Percentiles rank a stretch among this genome's conserved stretches.
Conservation (phyloP, 2,329 filamentous ascomycete species). For the Colletotrichum coccodes region DNA sequence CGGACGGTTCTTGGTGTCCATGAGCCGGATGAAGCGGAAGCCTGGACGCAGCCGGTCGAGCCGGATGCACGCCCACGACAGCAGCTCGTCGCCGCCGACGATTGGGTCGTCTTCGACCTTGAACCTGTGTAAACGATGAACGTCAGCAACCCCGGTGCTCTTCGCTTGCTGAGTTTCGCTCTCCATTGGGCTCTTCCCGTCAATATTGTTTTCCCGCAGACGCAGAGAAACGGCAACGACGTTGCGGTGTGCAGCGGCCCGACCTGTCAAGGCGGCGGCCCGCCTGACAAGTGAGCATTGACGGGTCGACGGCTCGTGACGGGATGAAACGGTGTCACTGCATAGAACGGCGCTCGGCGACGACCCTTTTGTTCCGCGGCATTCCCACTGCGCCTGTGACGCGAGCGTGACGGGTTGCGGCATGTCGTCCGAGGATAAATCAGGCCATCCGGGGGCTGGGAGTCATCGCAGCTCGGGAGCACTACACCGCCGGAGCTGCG, state of each 20-base stretch:
- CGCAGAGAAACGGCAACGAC: background rate
- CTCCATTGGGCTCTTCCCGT: background rate
- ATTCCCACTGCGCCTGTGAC: background rate
- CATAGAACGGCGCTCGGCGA: background rate
- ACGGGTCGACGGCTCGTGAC: slow-evolving; percentile 2
- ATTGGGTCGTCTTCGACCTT: slow-evolving; percentile 62
- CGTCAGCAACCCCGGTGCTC: slow-evolving; percentile 34
- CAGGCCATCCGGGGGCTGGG: slow-evolving; percentile 13
- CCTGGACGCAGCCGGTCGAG: slow-evolving; percentile 66
- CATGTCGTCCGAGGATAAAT: slow-evolving; percentile 7
- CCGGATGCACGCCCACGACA: slow-evolving; percentile 69
- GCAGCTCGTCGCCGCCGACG: slow-evolving; percentile 49
- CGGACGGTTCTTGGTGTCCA: slow-evolving; percentile 55
- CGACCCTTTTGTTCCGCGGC: slow-evolving; percentile 2
- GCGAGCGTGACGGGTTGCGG: slow-evolving; percentile 4
- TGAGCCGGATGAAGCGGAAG: slow-evolving; percentile 64
- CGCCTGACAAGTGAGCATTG: slow-evolving; percentile 10
- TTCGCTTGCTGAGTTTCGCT: no score
- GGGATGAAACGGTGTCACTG: slow-evolving; percentile 3
- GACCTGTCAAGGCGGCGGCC: slow-evolving; percentile 29
- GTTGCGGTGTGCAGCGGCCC: slow-evolving; percentile 20
- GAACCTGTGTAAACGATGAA: slow-evolving; percentile 52
- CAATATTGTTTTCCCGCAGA: slow-evolving; percentile 2
- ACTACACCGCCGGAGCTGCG: background rate
- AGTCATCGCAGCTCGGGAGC: slow-evolving; percentile 2